Conservation (phyloP, 306 rosid species). For the Inga leiocalycina region DNA sequence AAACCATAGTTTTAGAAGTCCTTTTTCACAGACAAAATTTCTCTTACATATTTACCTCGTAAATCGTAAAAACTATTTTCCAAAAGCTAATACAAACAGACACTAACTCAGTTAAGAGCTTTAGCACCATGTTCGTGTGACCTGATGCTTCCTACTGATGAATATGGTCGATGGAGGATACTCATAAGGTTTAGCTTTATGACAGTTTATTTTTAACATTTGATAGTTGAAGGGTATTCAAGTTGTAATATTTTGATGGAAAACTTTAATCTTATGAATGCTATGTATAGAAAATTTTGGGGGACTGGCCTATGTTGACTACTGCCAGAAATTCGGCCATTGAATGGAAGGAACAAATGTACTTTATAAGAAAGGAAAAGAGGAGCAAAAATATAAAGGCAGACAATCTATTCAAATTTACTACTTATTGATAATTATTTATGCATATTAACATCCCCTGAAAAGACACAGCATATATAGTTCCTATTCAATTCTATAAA, state of each 20-base stretch:
- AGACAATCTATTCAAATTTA: background rate
- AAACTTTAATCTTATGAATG: background rate
- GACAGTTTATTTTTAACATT: background rate
- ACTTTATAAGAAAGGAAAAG: background rate
- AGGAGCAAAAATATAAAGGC: background rate
- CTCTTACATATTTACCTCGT: too few relatives aligned
- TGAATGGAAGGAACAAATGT: background rate
- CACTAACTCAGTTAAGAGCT: background rate
- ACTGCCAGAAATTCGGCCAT: background rate
- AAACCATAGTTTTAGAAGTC: too few relatives aligned
- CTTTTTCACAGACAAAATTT: too few relatives aligned
- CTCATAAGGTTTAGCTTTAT: background rate
- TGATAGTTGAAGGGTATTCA: background rate
- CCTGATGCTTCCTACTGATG: background rate
- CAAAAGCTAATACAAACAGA: too few relatives aligned
- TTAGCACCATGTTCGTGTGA: background rate
- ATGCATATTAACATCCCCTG: background rate
- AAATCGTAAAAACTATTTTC: too few relatives aligned
- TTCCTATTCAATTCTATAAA: background rate
- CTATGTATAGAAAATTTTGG: background rate
- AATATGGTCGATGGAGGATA: background rate
- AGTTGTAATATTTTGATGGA: background rate
- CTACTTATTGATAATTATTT: background rate
- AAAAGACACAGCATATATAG: background rate
- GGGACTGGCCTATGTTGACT: background rate